These are phyloP conservation scores for Batkoa obscura DNA, from an alignment of 371 early-diverging fungal genomes.

Conservation along the genomic window DNA sequence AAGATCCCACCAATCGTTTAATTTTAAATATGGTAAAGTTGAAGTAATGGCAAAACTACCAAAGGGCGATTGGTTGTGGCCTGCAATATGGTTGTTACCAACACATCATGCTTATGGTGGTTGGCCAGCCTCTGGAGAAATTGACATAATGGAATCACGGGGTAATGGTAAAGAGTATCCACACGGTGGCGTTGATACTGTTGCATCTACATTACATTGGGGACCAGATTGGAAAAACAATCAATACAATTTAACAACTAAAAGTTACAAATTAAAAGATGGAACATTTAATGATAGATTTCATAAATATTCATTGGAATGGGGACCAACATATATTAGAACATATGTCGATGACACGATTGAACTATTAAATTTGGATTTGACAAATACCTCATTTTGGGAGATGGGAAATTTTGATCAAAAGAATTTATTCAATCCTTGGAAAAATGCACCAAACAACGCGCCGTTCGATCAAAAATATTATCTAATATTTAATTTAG, in stretches of 20 bases:
- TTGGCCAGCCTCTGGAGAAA: constrained; percentile 52
- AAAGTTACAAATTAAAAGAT: constrained; percentile 5
- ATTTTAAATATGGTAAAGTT: constrained; percentile 33
- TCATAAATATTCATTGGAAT: constrained; percentile 29
- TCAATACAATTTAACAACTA: constrained; percentile 3
- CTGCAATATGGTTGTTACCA: constrained; percentile 46
- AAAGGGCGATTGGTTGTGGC: constrained; percentile 48
- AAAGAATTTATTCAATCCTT: constrained; percentile 21
- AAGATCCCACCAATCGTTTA: constrained; percentile 22
- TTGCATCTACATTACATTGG: constrained; percentile 6
- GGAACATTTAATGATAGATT: constrained; percentile 21
- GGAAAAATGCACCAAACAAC: constrained; percentile 23
- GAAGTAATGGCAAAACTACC: constrained; percentile 44
- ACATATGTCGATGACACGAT: constrained; percentile 33
- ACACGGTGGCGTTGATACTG: constrained; percentile 5
- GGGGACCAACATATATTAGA: constrained; percentile 31
- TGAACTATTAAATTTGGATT: constrained; percentile 22
- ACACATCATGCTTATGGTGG: constrained; percentile 33
- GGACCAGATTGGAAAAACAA: not conserved
- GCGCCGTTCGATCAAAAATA: constrained; percentile 49
- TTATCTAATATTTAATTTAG: constrained; percentile 40
- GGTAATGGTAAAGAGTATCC: constrained; percentile 27
- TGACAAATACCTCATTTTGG: constrained; percentile 20
- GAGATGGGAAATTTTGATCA: constrained; percentile 21
- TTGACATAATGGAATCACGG: constrained; percentile 27